Evolutionary conservation across 1,284 basidiomycete genomes (phyloP).

Genomic region (Marasmius fiardii): DNA sequence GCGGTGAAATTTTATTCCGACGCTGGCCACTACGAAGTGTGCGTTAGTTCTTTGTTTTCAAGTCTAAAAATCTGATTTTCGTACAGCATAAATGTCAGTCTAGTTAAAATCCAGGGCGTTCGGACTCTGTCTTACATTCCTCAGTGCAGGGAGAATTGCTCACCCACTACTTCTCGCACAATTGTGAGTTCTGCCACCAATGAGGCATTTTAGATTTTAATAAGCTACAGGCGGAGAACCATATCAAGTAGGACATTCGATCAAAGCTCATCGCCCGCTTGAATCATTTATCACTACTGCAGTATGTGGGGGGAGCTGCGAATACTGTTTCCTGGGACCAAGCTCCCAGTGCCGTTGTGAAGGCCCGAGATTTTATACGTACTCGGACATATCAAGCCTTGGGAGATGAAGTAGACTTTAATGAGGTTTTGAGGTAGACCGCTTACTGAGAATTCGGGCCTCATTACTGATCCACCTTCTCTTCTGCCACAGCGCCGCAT

Average conservation of each 20-base stretch:
- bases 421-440: constrained; percentile 63
- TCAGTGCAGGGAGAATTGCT: constrained; percentile 64
- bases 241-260: constrained; percentile 49
- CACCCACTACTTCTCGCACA: constrained; percentile 81
- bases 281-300: constrained; percentile 10
- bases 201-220: neutral
- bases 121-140: constrained; percentile 11
- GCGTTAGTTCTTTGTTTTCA: constrained; percentile 22
- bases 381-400: constrained; percentile 38
- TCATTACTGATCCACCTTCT: neutral
- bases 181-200: constrained; percentile 44
- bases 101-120: neutral
- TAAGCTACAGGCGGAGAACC: constrained; percentile 57
- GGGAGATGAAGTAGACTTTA: constrained; percentile 44
- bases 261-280: neutral
- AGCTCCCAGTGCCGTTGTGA: constrained; percentile 53
- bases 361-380: constrained; percentile 57
- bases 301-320: constrained; percentile 75
- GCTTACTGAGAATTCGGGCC: neutral
- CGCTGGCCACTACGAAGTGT: constrained; percentile 67
- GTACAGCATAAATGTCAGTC: constrained; percentile 59
- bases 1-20: constrained; percentile 55
- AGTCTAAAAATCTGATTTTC: neutral
- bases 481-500: constrained; percentile 49
- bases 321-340: constrained; percentile 62